phyloP scores from a whole-genome alignment of 139 green algal species.

The Picocystis salinarum region DNA sequence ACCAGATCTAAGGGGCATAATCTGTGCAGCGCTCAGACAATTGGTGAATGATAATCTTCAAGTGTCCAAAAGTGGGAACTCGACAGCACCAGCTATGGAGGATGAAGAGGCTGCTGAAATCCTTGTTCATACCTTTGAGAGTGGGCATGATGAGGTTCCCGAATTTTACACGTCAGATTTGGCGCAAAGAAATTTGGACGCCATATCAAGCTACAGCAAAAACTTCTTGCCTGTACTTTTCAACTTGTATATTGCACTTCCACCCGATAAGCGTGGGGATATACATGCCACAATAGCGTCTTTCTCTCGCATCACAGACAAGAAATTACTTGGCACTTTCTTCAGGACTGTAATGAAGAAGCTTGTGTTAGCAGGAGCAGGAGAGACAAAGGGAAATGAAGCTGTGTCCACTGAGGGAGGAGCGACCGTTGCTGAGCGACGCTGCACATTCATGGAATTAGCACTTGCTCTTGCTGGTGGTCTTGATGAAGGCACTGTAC shows the following conservation, averaged over 20 bases:
- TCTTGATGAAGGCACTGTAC: conserved; percentile 30
- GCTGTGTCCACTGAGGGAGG: conserved; percentile 30
- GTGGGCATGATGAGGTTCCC: neutral
- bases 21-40: neutral
- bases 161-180: conserved; percentile 12
- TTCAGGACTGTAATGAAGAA: conserved; percentile 50
- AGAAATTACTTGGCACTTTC: conserved; percentile 21
- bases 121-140: too few species aligned
- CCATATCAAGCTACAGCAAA: conserved; percentile 28
- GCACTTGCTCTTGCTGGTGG: conserved; percentile 43
- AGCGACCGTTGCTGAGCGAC: conserved; percentile 21
- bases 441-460: conserved; percentile 69
- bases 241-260: conserved; percentile 42
- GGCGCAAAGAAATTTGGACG: conserved; percentile 23
- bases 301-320: conserved; percentile 33
- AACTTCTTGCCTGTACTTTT: conserved; percentile 75
- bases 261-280: conserved; percentile 21
- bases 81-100: too few species aligned
- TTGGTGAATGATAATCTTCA: too few species aligned
- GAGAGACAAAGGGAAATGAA: neutral
- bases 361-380: conserved; percentile 28
- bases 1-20: conserved; percentile 7
- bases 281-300: conserved; percentile 35
- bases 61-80: too few species aligned
- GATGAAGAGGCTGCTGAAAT: too few species aligned